Evolutionary conservation across 2,329 filamentous ascomycete species (phyloP).

Genomic region (Cladophialophora yegresii): DNA sequence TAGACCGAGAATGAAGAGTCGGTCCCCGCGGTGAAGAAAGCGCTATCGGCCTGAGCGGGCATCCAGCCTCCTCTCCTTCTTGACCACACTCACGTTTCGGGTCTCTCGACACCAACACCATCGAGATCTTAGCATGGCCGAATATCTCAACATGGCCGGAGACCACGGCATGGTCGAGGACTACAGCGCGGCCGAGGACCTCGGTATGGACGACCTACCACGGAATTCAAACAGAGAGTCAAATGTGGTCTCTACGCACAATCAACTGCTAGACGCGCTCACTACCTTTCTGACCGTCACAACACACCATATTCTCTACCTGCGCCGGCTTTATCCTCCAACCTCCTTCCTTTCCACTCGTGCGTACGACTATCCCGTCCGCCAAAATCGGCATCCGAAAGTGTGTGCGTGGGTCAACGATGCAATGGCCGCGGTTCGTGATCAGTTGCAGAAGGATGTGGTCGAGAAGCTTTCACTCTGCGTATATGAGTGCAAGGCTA

Average conservation of each 20-base stretch:
- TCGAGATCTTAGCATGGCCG: not conserved
- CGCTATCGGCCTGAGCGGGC: not conserved
- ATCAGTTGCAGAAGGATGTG: conserved; percentile 65
- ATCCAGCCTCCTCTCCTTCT: not conserved
- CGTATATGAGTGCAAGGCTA: conserved; percentile 55
- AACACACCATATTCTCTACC: conserved; percentile 82
- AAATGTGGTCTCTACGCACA: conserved; percentile 46
- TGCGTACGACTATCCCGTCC: conserved; percentile 80
- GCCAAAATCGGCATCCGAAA: conserved; percentile 80
- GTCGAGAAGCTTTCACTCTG: conserved; percentile 60
- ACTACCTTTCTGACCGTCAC: conserved; percentile 77
- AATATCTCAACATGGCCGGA: not conserved
- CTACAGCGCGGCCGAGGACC: not conserved
- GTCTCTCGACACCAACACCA: not conserved
- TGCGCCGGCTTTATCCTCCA: conserved; percentile 75
- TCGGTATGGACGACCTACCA: conserved; percentile 24
- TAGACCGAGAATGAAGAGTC: not conserved
- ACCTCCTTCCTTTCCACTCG: conserved; percentile 75
- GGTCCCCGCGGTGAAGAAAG: not conserved
- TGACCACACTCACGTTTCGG: not conserved
- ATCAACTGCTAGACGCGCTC: conserved; percentile 59
- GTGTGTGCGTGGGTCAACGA: conserved; percentile 85
- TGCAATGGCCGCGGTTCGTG: conserved; percentile 70
- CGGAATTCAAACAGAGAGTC: conserved; percentile 39
- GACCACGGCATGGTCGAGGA: not conserved